Conservation (phyloP, 169 alveolate genomes). For the Eimeria praecox region DNA sequence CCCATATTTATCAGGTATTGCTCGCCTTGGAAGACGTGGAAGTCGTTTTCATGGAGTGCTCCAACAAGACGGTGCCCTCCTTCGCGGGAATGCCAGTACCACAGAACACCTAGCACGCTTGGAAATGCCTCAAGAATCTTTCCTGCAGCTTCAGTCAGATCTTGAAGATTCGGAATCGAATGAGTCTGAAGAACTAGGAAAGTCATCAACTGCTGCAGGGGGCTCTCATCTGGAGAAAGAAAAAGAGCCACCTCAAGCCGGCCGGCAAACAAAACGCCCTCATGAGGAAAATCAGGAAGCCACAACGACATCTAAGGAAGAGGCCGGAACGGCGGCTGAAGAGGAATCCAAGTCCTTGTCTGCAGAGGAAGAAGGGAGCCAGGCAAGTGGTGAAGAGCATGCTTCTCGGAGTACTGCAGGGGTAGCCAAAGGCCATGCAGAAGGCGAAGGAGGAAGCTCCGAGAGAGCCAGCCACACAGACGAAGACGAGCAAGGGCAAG, state of each 20-base stretch:
- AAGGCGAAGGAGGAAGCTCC: not conserved
- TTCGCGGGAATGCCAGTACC: not conserved
- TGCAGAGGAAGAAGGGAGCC: not conserved
- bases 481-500: not conserved
- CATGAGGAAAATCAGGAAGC: not conserved
- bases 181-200: not conserved
- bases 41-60: not conserved
- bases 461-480: not conserved
- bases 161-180: not conserved
- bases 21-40: not conserved
- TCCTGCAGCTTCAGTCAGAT: constrained; percentile 33
- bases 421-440: not conserved
- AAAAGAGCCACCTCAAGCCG: not conserved
- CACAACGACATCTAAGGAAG: not conserved
- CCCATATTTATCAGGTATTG: not conserved
- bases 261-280: not conserved
- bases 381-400: not conserved
- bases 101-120: not conserved
- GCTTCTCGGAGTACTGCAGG: not conserved
- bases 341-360: not conserved
- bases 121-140: not conserved
- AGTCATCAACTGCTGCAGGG: not conserved
- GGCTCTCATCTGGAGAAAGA: constrained; percentile 16
- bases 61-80: not conserved
- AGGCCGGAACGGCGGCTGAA: not conserved